phyloP scores from a whole-genome alignment of 768 basidiomycete genomes.

The Tricholoma matsutake region DNA sequence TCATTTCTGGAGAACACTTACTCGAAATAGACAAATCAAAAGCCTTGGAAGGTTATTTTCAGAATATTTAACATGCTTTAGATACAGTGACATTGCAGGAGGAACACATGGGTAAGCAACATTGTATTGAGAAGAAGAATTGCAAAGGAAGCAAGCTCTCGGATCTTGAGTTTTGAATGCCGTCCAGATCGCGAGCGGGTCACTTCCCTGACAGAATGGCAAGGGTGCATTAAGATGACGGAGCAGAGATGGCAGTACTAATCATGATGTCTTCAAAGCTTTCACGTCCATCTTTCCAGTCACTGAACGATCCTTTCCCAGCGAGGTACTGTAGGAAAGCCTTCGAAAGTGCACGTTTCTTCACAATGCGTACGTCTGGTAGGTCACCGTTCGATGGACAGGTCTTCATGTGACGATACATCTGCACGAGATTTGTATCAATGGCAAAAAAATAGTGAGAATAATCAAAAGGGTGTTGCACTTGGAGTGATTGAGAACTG shows the following conservation, averaged over 20 bases:
- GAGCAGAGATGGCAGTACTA: not conserved
- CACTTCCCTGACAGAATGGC: not conserved
- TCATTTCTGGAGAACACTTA: too few species aligned
- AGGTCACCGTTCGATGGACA: not conserved
- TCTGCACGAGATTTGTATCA: not conserved
- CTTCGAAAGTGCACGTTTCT: not conserved
- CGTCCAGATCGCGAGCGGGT: not conserved
- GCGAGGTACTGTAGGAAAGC: slow-evolving; percentile 1
- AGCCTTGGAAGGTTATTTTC: too few species aligned
- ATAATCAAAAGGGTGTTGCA: not conserved
- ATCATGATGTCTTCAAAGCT: not conserved
- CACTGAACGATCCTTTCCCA: not conserved
- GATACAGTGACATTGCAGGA: too few species aligned
- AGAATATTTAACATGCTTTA: too few species aligned
- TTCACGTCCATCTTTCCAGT: not conserved
- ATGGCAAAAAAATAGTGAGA: too few species aligned
- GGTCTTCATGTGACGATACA: not conserved
- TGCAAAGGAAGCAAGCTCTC: not conserved
- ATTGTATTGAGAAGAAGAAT: not conserved
- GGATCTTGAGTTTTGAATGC: not conserved
- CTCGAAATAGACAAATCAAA: too few species aligned
- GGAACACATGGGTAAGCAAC: too few species aligned
- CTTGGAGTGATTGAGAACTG: not conserved
- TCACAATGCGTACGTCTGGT: not conserved
- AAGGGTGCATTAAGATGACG: too few species aligned